A percentile compares a stretch with the other conserved stretches of the same genome.
These are phyloP conservation scores for Venturia aucupariae DNA, from an alignment of 2,329 filamentous ascomycete species.

Conservation along the genomic window DNA sequence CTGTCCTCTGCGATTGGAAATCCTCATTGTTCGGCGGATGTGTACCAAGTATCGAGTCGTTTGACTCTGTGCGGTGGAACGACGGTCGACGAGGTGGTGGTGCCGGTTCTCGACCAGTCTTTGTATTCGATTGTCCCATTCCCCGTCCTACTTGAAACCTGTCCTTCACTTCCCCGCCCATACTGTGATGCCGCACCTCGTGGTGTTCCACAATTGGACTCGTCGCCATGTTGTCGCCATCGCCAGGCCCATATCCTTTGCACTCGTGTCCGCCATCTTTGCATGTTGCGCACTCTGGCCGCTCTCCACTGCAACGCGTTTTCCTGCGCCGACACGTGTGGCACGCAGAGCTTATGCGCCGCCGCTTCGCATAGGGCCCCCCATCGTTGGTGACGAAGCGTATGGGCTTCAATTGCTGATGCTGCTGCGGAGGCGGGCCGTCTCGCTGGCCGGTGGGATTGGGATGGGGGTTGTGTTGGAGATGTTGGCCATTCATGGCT, in stretches of 20 bases:
- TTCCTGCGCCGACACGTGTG: slow-evolving; percentile 41
- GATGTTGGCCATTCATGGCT: slow-evolving; percentile 3
- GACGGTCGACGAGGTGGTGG: not conserved
- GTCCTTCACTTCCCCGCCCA: not conserved
- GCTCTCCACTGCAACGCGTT: slow-evolving; percentile 38
- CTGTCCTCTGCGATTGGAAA: slow-evolving; percentile 22
- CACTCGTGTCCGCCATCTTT: slow-evolving; percentile 27
- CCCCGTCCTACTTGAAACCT: not conserved
- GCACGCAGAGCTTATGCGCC: slow-evolving; percentile 34
- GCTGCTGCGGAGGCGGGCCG: slow-evolving; percentile 22
- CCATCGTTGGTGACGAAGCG: slow-evolving; percentile 34
- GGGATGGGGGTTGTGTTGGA: not conserved
- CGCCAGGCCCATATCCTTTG: slow-evolving; percentile 15
- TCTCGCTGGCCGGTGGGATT: slow-evolving; percentile 16
- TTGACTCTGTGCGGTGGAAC: not conserved
- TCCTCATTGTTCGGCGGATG: slow-evolving; percentile 27
- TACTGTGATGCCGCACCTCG: not conserved
- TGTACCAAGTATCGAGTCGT: not conserved
- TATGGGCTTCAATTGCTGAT: slow-evolving; percentile 26
- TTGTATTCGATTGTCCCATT: not conserved
- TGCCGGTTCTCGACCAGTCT: not conserved
- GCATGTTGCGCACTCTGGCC: slow-evolving; percentile 27
- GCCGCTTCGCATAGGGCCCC: slow-evolving; percentile 32
- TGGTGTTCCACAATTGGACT: not conserved
- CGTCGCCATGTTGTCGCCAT: slow-evolving; percentile 31